Conservation (phyloP, 768 basidiomycete species). For the Hydnum rufescens region DNA sequence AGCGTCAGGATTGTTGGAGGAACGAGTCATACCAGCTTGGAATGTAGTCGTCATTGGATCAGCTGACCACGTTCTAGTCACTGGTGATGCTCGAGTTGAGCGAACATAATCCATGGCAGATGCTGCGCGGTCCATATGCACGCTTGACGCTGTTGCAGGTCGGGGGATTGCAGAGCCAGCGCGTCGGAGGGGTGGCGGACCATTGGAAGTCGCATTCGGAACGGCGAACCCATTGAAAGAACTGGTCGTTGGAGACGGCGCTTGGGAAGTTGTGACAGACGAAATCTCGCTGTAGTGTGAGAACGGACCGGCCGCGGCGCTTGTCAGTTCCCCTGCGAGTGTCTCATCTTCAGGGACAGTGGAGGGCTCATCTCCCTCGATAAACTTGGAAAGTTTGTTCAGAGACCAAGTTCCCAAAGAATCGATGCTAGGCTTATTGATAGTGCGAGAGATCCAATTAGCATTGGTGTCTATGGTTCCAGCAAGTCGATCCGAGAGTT, state of each 20-base stretch:
- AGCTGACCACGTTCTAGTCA: slow-evolving; percentile 32
- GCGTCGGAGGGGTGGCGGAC: slow-evolving; percentile 21
- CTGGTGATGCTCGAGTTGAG: slow-evolving; percentile 13
- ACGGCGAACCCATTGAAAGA: slow-evolving; percentile 21
- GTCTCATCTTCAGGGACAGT: slow-evolving; percentile 14
- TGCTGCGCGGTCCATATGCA: slow-evolving; percentile 45
- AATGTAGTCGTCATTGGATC: slow-evolving; percentile 34
- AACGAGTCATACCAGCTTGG: slow-evolving; percentile 2
- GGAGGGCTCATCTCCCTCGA: slow-evolving; percentile 60
- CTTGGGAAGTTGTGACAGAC: slow-evolving; percentile 51
- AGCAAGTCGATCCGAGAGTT: slow-evolving; percentile 56
- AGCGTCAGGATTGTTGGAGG: background rate
- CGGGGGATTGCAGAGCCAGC: slow-evolving; percentile 47
- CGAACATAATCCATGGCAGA: slow-evolving; percentile 61
- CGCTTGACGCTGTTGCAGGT: slow-evolving; percentile 23
- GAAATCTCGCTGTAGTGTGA: slow-evolving; percentile 87
- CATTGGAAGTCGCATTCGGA: slow-evolving; percentile 7
- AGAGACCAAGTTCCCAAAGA: slow-evolving; percentile 84
- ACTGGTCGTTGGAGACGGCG: slow-evolving; percentile 44
- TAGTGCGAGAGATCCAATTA: slow-evolving; percentile 76
- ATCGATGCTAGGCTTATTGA: slow-evolving; percentile 81
- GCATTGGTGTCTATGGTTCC: slow-evolving; percentile 55
- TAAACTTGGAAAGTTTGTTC: slow-evolving; percentile 80
- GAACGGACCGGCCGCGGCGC: slow-evolving; percentile 50
- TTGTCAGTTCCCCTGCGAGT: slow-evolving; percentile 18